Percentiles rank a stretch among this genome's conserved stretches.
Evolutionary conservation across 1,139 yeast genomes (phyloP).

Genomic region (Geotrichum australiense): DNA sequence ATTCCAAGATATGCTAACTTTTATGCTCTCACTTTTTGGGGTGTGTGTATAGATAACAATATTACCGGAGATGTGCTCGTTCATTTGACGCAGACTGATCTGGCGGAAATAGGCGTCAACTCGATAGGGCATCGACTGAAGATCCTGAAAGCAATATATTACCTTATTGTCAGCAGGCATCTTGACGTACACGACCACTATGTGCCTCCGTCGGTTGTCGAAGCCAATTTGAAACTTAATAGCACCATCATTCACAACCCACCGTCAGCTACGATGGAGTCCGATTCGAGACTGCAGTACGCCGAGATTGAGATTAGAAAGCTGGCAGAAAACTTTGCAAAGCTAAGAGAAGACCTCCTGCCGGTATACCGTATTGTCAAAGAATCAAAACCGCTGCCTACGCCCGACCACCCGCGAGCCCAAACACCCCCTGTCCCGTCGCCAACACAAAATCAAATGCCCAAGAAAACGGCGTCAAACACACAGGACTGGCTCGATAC

Average conservation of each 20-base stretch:
- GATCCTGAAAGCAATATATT: slow-evolving; percentile 35
- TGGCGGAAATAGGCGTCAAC: slow-evolving; percentile 37
- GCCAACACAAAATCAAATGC: slow-evolving; percentile 12
- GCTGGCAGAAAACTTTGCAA: slow-evolving; percentile 30
- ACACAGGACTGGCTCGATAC: slow-evolving; percentile 17
- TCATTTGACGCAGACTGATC: slow-evolving; percentile 34
- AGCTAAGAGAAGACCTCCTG: slow-evolving; percentile 37
- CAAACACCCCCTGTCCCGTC: slow-evolving; percentile 11
- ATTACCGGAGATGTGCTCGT: slow-evolving; percentile 39
- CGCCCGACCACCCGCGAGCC: slow-evolving; percentile 30
- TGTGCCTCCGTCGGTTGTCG: slow-evolving; percentile 25
- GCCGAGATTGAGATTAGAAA: slow-evolving; percentile 34
- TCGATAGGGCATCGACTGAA: slow-evolving; percentile 38
- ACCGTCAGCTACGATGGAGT: slow-evolving; percentile 24
- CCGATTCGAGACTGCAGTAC: slow-evolving; percentile 33
- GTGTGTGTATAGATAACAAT: slow-evolving; percentile 28
- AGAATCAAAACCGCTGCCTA: slow-evolving; percentile 39
- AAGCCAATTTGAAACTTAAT: not conserved
- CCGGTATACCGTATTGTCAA: slow-evolving; percentile 37
- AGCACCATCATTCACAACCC: slow-evolving; percentile 6
- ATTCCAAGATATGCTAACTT: not conserved
- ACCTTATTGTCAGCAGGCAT: slow-evolving; percentile 28
- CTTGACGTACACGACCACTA: slow-evolving; percentile 30
- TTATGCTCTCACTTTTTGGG: not conserved
- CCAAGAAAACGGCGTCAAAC: slow-evolving; percentile 16